Conservation (phyloP, 805 yeast genomes). For the Ogataea sp. region DNA sequence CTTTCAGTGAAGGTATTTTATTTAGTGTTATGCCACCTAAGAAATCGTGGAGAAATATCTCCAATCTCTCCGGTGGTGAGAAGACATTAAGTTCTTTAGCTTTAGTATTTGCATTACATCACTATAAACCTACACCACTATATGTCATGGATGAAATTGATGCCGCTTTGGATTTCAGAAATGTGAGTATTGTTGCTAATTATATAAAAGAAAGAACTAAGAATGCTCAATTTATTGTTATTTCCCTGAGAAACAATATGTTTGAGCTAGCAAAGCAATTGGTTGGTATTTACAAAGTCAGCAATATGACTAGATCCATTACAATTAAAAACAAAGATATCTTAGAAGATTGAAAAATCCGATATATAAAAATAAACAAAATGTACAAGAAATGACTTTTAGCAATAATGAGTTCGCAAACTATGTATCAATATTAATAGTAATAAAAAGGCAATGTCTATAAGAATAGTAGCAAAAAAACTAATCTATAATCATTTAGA, state of each 20-base stretch:
- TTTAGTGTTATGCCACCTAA: conserved; percentile 99
- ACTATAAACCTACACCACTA: conserved; percentile 92
- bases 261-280: conserved; percentile 91
- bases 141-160: conserved; percentile 99
- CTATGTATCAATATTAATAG: no score
- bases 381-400: no score
- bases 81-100: conserved; percentile 93
- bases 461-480: neutral
- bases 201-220: conserved; percentile 93
- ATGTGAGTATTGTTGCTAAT: conserved; percentile 95
- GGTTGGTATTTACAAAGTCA: conserved; percentile 91
- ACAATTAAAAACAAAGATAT: conserved; percentile 61
- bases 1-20: conserved; percentile 94
- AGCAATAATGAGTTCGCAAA: no score
- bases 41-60: conserved; percentile 93
- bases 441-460: no score
- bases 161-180: conserved; percentile 95
- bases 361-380: no score
- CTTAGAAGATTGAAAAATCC: conserved; percentile 1
- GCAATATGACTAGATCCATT: conserved; percentile 83
- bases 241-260: conserved; percentile 94
- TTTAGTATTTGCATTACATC: conserved; percentile 90
- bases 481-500: conserved; percentile 13
- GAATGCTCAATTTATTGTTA: conserved; percentile 94
- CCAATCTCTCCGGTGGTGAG: conserved; percentile 96